phyloP scores from a whole-genome alignment of 176 grass and related monocot species.

The Eleusine indica region DNA sequence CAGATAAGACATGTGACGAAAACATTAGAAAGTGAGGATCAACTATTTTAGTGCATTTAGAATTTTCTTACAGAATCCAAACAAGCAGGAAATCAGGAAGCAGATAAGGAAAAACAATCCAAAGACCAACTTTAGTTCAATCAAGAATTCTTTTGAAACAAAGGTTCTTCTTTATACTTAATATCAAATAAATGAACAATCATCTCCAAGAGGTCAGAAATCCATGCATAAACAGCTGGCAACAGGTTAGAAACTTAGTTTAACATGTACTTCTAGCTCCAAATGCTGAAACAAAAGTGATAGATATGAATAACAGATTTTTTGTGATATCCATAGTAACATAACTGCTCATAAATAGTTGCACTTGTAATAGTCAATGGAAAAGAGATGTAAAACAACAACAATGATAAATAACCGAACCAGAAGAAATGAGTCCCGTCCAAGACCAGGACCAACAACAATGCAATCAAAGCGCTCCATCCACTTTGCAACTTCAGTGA shows the following conservation, averaged over 20 bases:
- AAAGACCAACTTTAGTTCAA: background rate
- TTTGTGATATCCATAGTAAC: background rate
- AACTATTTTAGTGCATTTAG: background rate
- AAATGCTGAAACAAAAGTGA: background rate
- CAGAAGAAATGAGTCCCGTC: slow-evolving; percentile 93
- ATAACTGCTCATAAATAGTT: background rate
- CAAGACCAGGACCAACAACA: slow-evolving; percentile 90
- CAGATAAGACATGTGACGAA: slow-evolving; percentile 33
- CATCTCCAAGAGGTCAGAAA: background rate
- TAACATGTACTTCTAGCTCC: background rate
- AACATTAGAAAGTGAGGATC: slow-evolving; percentile 23
- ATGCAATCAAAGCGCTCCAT: slow-evolving; percentile 94
- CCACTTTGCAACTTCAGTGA: slow-evolving; percentile 85
- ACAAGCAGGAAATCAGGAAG: background rate
- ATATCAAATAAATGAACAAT: background rate
- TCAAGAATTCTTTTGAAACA: background rate
- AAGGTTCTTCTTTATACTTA: background rate
- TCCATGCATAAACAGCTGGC: background rate
- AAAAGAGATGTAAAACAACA: background rate
- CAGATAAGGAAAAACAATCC: background rate
- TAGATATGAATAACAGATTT: background rate
- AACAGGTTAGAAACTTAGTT: background rate
- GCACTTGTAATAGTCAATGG: background rate
- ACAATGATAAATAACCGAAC: slow-evolving; percentile 39
- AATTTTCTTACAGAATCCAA: background rate